A percentile compares a stretch with the other conserved stretches of the same genome.
Conservation (phyloP, 805 yeast species). For the Yamadazyma insecticola region DNA sequence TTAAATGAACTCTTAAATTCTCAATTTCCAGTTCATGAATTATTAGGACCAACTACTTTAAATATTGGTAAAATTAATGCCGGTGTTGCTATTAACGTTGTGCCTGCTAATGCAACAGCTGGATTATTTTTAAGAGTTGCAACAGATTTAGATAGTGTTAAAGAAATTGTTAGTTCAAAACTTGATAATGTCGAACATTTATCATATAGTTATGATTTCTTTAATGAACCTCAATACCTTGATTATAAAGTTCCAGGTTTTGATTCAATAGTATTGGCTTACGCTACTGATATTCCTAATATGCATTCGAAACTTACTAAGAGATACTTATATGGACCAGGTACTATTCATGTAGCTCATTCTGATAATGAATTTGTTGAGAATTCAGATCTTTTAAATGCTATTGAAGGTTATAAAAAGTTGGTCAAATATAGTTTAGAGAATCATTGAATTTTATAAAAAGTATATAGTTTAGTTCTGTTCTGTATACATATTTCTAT, state of each 20-base stretch:
- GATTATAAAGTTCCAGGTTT: slow-evolving; percentile 65
- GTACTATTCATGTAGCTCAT: slow-evolving; percentile 59
- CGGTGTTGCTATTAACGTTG: slow-evolving; percentile 64
- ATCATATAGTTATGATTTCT: slow-evolving; percentile 11
- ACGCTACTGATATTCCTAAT: slow-evolving; percentile 41
- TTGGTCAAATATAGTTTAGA: slow-evolving; percentile 20
- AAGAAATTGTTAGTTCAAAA: slow-evolving; percentile 27
- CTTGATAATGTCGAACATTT: slow-evolving; percentile 24
- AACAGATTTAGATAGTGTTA: slow-evolving; percentile 36
- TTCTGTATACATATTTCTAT: slow-evolving; percentile 42
- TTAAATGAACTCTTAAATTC: slow-evolving; percentile 41
- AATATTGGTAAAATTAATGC: slow-evolving; percentile 56
- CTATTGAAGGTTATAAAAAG: slow-evolving; percentile 51
- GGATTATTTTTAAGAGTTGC: slow-evolving; percentile 51
- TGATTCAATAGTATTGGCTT: slow-evolving; percentile 46
- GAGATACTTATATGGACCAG: slow-evolving; percentile 64
- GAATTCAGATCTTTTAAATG: slow-evolving; percentile 40
- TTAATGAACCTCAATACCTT: slow-evolving; percentile 40
- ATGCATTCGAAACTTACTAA: slow-evolving; percentile 17
- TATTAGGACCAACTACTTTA: slow-evolving; percentile 58
- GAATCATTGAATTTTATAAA: background rate
- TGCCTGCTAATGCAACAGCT: slow-evolving; percentile 56
- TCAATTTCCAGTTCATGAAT: slow-evolving; percentile 45
- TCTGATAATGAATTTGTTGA: slow-evolving; percentile 52
- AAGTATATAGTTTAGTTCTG: background rate